Evolutionary conservation across 1,284 basidiomycete genomes (phyloP).

Genomic region (Boletellus dicymbophilus): DNA sequence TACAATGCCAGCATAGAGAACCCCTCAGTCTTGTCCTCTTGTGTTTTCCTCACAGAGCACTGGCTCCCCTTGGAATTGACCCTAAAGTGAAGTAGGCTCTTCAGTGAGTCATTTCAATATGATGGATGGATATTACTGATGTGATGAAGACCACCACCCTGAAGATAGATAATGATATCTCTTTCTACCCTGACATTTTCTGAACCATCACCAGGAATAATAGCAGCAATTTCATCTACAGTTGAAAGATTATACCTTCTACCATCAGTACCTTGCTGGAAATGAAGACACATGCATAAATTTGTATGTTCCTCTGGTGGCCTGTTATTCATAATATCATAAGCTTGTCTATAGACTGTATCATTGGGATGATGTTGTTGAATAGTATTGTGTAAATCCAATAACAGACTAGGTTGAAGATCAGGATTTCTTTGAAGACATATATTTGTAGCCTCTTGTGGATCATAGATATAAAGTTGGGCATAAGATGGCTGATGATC

Average conservation of each 20-base stretch:
- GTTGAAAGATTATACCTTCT: slow-evolving; percentile 31
- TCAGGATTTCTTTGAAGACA: slow-evolving; percentile 24
- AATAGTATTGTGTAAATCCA: slow-evolving; percentile 30
- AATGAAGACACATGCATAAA: slow-evolving; percentile 1
- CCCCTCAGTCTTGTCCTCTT: too few species aligned
- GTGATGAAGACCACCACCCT: slow-evolving; percentile 23
- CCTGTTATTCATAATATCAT: slow-evolving; percentile 29
- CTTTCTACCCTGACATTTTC: not conserved
- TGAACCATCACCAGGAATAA: slow-evolving; percentile 27
- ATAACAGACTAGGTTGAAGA: slow-evolving; percentile 24
- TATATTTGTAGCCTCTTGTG: slow-evolving; percentile 26
- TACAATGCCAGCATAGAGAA: too few species aligned
- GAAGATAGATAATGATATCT: slow-evolving; percentile 13
- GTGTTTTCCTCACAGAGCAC: too few species aligned
- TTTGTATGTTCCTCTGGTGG: slow-evolving; percentile 8
- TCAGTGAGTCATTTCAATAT: too few species aligned
- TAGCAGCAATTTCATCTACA: slow-evolving; percentile 27
- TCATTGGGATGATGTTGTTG: slow-evolving; percentile 31
- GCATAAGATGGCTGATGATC: slow-evolving; percentile 31
- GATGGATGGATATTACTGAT: slow-evolving; percentile 40
- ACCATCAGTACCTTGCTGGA: slow-evolving; percentile 10
- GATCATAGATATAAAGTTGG: slow-evolving; percentile 43
- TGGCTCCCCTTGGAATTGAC: too few species aligned
- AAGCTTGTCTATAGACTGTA: slow-evolving; percentile 26
- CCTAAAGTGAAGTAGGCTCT: too few species aligned